A percentile compares a stretch with the other conserved stretches of the same genome.
These are phyloP conservation scores for Alternaria metachromatica DNA, from an alignment of 2,329 filamentous ascomycete genomes.

Conservation along the genomic window DNA sequence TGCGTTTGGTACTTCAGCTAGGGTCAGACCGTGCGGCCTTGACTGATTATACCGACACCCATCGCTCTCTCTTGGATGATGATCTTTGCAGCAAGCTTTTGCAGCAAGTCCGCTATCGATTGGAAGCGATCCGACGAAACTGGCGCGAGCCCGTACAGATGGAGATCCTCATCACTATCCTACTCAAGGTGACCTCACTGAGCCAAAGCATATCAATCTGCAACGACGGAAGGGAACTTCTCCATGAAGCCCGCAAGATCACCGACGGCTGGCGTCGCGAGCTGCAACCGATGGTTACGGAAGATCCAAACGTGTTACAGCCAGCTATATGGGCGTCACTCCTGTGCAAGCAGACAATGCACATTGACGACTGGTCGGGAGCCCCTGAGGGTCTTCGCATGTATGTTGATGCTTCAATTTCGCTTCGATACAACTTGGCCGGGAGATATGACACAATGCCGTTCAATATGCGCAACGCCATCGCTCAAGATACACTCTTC, in stretches of 20 bases:
- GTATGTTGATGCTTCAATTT: constrained; percentile 52
- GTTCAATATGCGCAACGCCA: constrained; percentile 43
- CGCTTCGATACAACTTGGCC: constrained; percentile 57
- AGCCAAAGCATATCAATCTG: constrained; percentile 17
- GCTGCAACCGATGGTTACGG: constrained; percentile 49
- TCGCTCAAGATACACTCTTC: constrained; percentile 59
- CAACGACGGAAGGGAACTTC: constrained; percentile 30
- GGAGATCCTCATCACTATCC: constrained; percentile 62
- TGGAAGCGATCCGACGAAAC: constrained; percentile 59
- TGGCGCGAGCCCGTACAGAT: constrained; percentile 67
- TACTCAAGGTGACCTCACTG: constrained; percentile 51
- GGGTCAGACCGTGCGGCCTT: constrained; percentile 55
- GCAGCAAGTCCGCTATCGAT: constrained; percentile 55
- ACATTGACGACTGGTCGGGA: constrained; percentile 12
- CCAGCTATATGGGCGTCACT: constrained; percentile 64
- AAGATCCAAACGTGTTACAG: constrained; percentile 47
- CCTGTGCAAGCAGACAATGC: constrained; percentile 61
- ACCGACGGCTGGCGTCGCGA: constrained; percentile 61
- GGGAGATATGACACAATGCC: constrained; percentile 48
- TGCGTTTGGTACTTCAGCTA: constrained; percentile 61
- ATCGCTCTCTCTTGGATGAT: constrained; percentile 59
- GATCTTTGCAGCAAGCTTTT: constrained; percentile 59
- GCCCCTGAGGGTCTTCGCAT: constrained; percentile 15
- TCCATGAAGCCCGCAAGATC: constrained; percentile 53
- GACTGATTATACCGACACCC: constrained; percentile 50